A percentile compares a stretch with the other conserved stretches of the same genome.
Evolutionary conservation across 2,329 filamentous ascomycete genomes (phyloP).

Genomic region (Xylaria hypoxylon): DNA sequence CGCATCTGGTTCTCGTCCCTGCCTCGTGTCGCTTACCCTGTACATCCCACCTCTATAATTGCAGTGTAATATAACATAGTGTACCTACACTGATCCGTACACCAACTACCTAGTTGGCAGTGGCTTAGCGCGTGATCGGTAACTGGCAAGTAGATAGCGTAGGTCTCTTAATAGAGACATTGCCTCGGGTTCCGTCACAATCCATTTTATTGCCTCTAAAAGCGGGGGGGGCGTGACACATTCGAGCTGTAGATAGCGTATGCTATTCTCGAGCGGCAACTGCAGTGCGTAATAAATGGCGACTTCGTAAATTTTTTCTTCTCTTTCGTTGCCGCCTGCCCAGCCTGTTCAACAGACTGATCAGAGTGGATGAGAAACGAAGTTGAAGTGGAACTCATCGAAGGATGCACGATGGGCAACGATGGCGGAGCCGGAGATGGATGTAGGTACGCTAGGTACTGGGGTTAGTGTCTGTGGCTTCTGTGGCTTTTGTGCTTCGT

Average conservation of each 20-base stretch:
- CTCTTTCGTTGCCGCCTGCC: slow-evolving; percentile 25
- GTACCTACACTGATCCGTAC: not conserved
- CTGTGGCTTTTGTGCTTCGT: slow-evolving; percentile 6
- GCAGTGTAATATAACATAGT: not conserved
- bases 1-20: slow-evolving; percentile 7
- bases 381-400: slow-evolving; percentile 1
- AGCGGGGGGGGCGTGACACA: slow-evolving; percentile 29
- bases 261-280: slow-evolving; percentile 22
- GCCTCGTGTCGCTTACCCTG: slow-evolving; percentile 1
- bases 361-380: slow-evolving; percentile 23
- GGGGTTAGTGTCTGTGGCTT: not conserved
- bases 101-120: not conserved
- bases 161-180: slow-evolving; percentile 24
- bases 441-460: not conserved
- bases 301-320: slow-evolving; percentile 14
- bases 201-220: slow-evolving; percentile 33
- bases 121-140: slow-evolving; percentile 13
- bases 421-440: slow-evolving; percentile 22
- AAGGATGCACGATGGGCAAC: slow-evolving; percentile 15
- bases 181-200: slow-evolving; percentile 24
- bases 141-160: slow-evolving; percentile 9
- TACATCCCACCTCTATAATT: not conserved
- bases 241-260: slow-evolving; percentile 14
- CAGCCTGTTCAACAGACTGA: slow-evolving; percentile 3
- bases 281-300: slow-evolving; percentile 24